Evolutionary conservation across 306 rosid species (phyloP).

Genomic region (Cicer judaicum): DNA sequence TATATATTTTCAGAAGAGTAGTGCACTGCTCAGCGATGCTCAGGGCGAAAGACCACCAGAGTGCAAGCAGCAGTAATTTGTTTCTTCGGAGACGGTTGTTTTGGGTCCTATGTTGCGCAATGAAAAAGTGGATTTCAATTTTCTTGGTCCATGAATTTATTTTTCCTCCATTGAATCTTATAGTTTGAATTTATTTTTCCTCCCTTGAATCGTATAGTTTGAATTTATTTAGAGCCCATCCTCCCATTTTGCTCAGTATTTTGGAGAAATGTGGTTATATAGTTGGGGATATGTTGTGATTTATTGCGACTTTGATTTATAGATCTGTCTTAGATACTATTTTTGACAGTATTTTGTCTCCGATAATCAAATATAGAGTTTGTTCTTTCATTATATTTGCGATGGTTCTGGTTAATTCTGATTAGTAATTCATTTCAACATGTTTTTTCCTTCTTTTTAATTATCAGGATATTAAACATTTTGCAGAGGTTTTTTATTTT

Average conservation of each 20-base stretch:
- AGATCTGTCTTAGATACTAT: background rate
- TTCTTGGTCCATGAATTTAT: slow-evolving; percentile 43
- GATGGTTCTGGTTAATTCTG: too few species aligned
- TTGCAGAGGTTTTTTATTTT: too few species aligned
- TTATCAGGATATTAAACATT: too few species aligned
- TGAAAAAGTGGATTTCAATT: slow-evolving; percentile 38
- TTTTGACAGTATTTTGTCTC: background rate
- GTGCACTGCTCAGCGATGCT: slow-evolving; percentile 44
- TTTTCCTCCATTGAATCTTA: slow-evolving; percentile 26
- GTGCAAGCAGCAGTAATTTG: slow-evolving; percentile 78
- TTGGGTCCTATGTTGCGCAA: slow-evolving; percentile 29
- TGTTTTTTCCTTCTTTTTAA: too few species aligned
- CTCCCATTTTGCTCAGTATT: slow-evolving; percentile 3
- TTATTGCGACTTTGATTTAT: background rate
- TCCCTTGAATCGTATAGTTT: slow-evolving; percentile 26
- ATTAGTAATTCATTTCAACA: too few species aligned
- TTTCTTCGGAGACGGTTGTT: slow-evolving; percentile 25
- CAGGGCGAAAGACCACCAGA: slow-evolving; percentile 76
- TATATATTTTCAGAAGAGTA: slow-evolving; percentile 49
- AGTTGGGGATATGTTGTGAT: background rate
- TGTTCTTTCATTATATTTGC: too few species aligned
- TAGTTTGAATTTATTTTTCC: slow-evolving; percentile 38
- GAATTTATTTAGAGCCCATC: slow-evolving; percentile 35
- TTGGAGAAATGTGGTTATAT: slow-evolving; percentile 48
- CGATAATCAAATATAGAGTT: background rate